Evolutionary conservation across 495 filamentous ascomycete genomes (phyloP).

Genomic region (Trichoderma erinaceum): DNA sequence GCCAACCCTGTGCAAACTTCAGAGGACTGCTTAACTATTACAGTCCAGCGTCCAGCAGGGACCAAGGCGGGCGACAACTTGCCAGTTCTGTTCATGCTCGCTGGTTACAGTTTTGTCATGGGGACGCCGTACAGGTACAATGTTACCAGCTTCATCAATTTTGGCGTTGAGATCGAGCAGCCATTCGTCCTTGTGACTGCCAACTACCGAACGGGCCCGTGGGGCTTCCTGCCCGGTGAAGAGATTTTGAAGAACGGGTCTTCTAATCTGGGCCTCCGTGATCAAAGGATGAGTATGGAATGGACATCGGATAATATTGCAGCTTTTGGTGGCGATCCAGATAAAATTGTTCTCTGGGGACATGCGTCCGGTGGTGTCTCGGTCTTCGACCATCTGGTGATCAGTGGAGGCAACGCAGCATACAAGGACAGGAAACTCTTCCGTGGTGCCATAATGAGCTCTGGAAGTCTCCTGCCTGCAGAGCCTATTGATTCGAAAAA

Average conservation of each 20-base stretch:
- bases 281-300: slow-evolving; percentile 30
- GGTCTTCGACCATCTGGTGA: slow-evolving; percentile 48
- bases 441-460: slow-evolving; percentile 53
- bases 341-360: slow-evolving; percentile 40
- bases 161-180: neutral
- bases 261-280: slow-evolving; percentile 19
- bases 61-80: slow-evolving; percentile 38
- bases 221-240: slow-evolving; percentile 9
- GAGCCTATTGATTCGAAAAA: slow-evolving; percentile 45
- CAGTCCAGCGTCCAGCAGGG: slow-evolving; percentile 55
- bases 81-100: slow-evolving; percentile 64
- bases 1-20: slow-evolving; percentile 20
- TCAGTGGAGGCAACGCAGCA: slow-evolving; percentile 49
- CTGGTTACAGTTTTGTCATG: slow-evolving; percentile 59
- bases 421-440: slow-evolving; percentile 54
- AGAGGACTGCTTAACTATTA: slow-evolving; percentile 62
- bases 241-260: neutral
- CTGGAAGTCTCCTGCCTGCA: slow-evolving; percentile 47
- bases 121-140: slow-evolving; percentile 45
- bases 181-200: slow-evolving; percentile 7
- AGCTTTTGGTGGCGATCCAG: slow-evolving; percentile 34
- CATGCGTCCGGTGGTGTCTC: slow-evolving; percentile 43
- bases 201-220: slow-evolving; percentile 12
- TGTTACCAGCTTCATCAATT: neutral
- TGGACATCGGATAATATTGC: slow-evolving; percentile 46